Conservation (phyloP, 1,284 basidiomycete species). For the Dichomitus squalens region DNA sequence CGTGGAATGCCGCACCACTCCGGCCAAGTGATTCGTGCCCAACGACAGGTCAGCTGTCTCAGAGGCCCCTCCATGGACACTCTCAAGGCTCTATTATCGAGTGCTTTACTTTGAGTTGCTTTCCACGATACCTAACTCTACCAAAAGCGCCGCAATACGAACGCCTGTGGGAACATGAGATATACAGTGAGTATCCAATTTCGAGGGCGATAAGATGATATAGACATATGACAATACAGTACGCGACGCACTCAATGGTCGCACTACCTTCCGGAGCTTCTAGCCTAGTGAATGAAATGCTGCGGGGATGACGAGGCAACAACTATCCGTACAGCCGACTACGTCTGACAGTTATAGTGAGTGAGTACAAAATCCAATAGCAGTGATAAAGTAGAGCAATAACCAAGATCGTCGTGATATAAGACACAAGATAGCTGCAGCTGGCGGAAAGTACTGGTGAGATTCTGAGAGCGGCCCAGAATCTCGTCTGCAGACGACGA, state of each 20-base stretch:
- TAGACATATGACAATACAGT: background rate
- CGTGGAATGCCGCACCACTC: too few species aligned
- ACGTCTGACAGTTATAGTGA: background rate
- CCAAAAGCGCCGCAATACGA: too few species aligned
- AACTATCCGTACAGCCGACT: slow-evolving; percentile 6
- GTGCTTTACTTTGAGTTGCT: too few species aligned
- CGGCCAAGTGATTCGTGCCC: too few species aligned
- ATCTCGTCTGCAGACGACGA: too few species aligned
- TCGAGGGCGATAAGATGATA: background rate
- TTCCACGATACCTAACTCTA: too few species aligned
- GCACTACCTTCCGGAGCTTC: background rate
- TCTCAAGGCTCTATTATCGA: too few species aligned
- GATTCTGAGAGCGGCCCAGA: background rate
- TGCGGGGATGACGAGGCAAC: background rate
- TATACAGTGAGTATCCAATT: background rate
- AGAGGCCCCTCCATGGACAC: too few species aligned
- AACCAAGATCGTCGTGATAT: slow-evolving; percentile 5
- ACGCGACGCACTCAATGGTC: background rate
- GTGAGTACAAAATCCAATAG: background rate
- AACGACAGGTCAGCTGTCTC: too few species aligned
- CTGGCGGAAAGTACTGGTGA: background rate
- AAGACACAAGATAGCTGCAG: background rate
- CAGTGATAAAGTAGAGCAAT: slow-evolving; percentile 19
- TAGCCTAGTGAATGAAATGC: background rate
- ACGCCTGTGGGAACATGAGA: background rate